phyloP scores from a whole-genome alignment of 2,329 filamentous ascomycete species.

The Nemania sp. region DNA sequence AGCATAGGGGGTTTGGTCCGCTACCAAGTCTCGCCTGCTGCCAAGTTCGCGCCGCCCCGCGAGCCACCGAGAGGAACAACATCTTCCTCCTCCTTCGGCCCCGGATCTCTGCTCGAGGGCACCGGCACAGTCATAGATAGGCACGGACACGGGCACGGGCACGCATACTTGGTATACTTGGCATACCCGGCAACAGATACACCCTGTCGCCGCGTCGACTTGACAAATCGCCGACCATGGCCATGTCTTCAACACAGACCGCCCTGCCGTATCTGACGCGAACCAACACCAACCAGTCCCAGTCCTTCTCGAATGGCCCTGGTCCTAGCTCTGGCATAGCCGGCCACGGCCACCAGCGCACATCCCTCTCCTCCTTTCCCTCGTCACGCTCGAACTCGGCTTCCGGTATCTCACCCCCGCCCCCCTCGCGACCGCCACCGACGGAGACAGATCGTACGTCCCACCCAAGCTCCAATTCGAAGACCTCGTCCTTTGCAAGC shows the following conservation, averaged over 20 bases:
- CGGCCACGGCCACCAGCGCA: conserved; percentile 46
- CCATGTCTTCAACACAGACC: conserved; percentile 42
- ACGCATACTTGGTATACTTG: too few relatives aligned
- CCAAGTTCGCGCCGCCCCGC: background rate
- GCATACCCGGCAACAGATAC: too few relatives aligned
- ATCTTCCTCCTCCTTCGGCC: background rate
- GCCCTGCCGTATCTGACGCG: conserved; percentile 50
- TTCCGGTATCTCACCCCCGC: conserved; percentile 60
- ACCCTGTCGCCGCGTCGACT: background rate
- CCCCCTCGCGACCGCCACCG: conserved; percentile 55
- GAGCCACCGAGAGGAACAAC: background rate
- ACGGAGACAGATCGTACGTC: conserved; percentile 61
- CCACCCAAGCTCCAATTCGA: conserved; percentile 63
- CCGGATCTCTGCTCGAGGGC: background rate
- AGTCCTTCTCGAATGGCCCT: conserved; percentile 41
- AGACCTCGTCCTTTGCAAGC: conserved; percentile 57
- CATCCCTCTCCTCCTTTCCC: conserved; percentile 68
- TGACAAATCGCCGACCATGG: background rate
- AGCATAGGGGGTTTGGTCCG: background rate
- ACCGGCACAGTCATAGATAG: background rate
- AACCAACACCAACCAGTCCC: conserved; percentile 44
- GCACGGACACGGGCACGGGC: background rate
- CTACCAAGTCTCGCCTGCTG: background rate
- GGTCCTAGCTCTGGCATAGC: conserved; percentile 15
- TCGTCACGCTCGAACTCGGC: conserved; percentile 55